Evolutionary conservation across 441 rosid species (phyloP).

Genomic region (Geranium incanum): DNA sequence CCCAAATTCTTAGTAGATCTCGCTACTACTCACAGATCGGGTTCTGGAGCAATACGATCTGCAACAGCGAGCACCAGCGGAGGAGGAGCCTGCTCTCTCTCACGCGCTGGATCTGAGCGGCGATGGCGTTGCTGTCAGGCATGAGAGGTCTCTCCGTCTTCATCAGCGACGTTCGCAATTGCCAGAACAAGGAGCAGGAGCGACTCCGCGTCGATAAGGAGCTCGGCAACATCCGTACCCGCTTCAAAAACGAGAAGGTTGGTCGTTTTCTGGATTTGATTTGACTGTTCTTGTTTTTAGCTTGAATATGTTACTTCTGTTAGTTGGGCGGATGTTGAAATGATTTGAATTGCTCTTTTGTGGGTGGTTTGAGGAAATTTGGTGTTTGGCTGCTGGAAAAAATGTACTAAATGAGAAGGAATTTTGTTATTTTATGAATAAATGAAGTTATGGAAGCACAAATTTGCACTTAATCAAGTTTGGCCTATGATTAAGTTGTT

Average conservation of each 20-base stretch:
- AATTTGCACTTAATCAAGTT: no score
- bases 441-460: background rate
- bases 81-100: background rate
- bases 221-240: conserved; percentile 92
- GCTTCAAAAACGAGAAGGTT: conserved; percentile 96
- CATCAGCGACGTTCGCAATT: conserved; percentile 91
- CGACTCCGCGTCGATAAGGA: conserved; percentile 98
- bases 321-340: background rate
- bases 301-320: conserved; percentile 7
- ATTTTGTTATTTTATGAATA: background rate
- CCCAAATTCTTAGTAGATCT: background rate
- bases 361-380: background rate
- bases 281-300: background rate
- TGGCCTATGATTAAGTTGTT: no score
- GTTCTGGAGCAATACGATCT: background rate
- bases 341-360: background rate
- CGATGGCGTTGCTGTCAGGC: conserved; percentile 63
- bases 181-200: conserved; percentile 94
- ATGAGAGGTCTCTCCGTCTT: conserved; percentile 98
- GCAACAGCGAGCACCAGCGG: background rate
- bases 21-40: conserved; percentile 1
- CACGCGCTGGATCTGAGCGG: conserved; percentile 36
- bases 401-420: background rate
- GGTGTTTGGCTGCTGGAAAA: background rate
- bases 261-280: conserved; percentile 7